Evolutionary conservation across 2,329 filamentous ascomycete genomes (phyloP), one percentile per base, ranked within the genome.

Genomic region (Coniochaeta pulveracea): DNA sequence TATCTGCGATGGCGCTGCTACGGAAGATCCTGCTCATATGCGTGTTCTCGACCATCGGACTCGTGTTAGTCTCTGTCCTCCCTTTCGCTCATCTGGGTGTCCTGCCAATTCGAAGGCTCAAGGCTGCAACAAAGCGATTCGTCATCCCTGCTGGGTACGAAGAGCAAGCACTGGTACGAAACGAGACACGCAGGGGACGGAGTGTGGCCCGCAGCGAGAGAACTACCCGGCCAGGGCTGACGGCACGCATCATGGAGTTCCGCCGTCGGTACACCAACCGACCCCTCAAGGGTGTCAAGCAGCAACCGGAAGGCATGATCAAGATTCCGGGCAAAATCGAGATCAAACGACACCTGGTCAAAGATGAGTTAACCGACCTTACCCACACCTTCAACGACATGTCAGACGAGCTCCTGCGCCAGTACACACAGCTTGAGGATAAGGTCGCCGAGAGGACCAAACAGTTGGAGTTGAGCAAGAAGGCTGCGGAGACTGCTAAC

Each of bases 401-500:
- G 88, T 84, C 81, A 1, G 85, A 93, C 40, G 86, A 94, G 56
- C 61, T 95, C 26, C 71, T 84, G 48, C 82, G 85, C 56, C 86
- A 94, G 48, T 95, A 94, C 48, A 76, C 77, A 19, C 77, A 74
- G 8, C 63, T 95, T 1, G 88, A 95, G 52, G 79, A 89, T 36
- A 79, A 89, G 45, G 88, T 95, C 1, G 74, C 74, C 5, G 77
- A 89, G 51, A 70, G 88, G 36, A 95, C 88, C 1, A 73, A 73
- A 21, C 82, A 95, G 54, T 64, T 95, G 1, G 85, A 93, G 49
- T 73, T 85, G 39, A 93, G 81, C 60, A 94, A 93, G 54, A 84
- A 85, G 57, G 85, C 85, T 2, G 88, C 88, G 2, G 88, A 94
- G 54, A 82, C 84, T n/a, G 88, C 88, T 4, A 94, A 94, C 47